phyloP scores from a whole-genome alignment of 2,329 filamentous ascomycete genomes.

The Fusarium xylarioides region DNA sequence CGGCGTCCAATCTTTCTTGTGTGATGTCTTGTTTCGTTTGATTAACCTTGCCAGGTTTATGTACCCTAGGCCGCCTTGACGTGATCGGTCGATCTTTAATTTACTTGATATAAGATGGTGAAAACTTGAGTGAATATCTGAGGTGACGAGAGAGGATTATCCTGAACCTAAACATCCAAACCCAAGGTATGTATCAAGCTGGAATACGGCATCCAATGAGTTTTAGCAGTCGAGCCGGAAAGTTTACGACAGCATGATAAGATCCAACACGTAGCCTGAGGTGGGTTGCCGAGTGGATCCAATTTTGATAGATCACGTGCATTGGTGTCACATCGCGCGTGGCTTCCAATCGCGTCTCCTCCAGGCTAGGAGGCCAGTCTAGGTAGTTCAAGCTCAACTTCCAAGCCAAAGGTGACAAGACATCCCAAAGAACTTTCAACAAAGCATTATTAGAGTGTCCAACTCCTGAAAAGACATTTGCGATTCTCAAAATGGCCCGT shows the following conservation, averaged over 20 bases:
- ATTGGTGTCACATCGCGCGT: slow-evolving; percentile 38
- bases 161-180: background rate
- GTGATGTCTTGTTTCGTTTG: slow-evolving; percentile 34
- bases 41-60: slow-evolving; percentile 22
- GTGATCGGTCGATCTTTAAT: slow-evolving; percentile 29
- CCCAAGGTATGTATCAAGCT: background rate
- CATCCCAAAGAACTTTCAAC: background rate
- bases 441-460: background rate
- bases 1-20: slow-evolving; percentile 25
- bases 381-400: background rate
- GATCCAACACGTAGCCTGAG: background rate
- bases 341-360: slow-evolving; percentile 21
- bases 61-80: slow-evolving; percentile 24
- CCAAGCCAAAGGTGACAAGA: slow-evolving; percentile 8
- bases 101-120: background rate
- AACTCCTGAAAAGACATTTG: background rate
- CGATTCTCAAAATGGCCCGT: slow-evolving; percentile 13
- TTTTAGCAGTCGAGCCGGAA: background rate
- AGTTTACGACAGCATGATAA: background rate
- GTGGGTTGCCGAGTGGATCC: background rate
- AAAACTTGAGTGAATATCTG: background rate
- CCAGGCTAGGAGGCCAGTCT: background rate
- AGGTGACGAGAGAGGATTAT: background rate
- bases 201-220: slow-evolving; percentile 7
- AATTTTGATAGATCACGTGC: slow-evolving; percentile 32